A percentile compares a stretch with the other conserved stretches of the same genome.
Conservation (phyloP, 2,329 filamentous ascomycete genomes). For the Calonectria pseudoreteaudii region DNA sequence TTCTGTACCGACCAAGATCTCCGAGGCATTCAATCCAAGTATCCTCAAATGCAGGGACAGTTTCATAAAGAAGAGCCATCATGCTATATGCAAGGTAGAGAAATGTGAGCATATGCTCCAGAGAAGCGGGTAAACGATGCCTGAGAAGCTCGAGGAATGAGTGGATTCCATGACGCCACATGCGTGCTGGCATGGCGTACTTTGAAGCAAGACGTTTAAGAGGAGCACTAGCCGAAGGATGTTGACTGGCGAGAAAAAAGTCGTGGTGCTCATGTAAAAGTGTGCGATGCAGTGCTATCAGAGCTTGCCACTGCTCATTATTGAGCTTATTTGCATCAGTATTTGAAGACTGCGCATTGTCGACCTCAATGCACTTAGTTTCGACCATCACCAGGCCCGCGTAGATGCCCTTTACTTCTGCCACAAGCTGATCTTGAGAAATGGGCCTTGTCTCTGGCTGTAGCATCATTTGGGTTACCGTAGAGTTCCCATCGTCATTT, state of each 20-base stretch:
- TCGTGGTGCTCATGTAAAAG: slow-evolving; percentile 86
- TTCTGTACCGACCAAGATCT: slow-evolving; percentile 83
- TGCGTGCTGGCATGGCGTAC: slow-evolving; percentile 90
- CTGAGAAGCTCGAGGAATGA: slow-evolving; percentile 83
- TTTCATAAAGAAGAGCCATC: slow-evolving; percentile 89
- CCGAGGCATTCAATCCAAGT: slow-evolving; percentile 96
- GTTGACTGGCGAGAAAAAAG: slow-evolving; percentile 88
- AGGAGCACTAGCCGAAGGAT: slow-evolving; percentile 79
- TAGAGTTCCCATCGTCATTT: not conserved
- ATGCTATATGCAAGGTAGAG: slow-evolving; percentile 92
- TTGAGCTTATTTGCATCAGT: slow-evolving; percentile 60
- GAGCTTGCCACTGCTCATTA: slow-evolving; percentile 83
- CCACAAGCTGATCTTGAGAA: slow-evolving; percentile 80
- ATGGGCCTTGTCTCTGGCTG: slow-evolving; percentile 68
- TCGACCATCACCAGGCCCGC: slow-evolving; percentile 88
- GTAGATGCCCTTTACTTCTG: slow-evolving; percentile 87
- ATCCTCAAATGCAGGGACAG: slow-evolving; percentile 82
- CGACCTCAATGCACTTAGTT: slow-evolving; percentile 86
- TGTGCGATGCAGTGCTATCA: slow-evolving; percentile 85
- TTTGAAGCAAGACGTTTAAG: slow-evolving; percentile 78
- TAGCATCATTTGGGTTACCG: slow-evolving; percentile 19
- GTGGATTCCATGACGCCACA: slow-evolving; percentile 96
- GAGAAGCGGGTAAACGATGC: slow-evolving; percentile 77
- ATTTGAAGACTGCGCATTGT: slow-evolving; percentile 68
- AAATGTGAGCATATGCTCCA: slow-evolving; percentile 92